Conservation (phyloP, 768 basidiomycete species). For the Leucogyrophana mollusca region DNA sequence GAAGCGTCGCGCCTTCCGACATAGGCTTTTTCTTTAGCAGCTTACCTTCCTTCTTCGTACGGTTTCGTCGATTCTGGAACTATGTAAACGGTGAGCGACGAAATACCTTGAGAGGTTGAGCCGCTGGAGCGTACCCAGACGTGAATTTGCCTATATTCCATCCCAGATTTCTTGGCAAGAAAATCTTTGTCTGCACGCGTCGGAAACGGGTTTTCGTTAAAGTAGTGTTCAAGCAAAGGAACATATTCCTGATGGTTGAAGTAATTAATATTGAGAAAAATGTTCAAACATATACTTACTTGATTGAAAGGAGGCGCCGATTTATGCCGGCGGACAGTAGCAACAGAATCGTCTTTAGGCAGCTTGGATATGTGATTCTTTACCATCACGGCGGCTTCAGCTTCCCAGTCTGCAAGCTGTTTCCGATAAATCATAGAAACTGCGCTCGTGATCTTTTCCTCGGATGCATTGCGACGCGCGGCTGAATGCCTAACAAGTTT, state of each 20-base stretch:
- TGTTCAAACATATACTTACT: not conserved
- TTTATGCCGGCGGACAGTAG: too few species aligned
- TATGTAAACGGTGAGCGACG: conserved; percentile 12
- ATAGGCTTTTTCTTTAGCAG: conserved; percentile 24
- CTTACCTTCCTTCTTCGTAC: conserved; percentile 26
- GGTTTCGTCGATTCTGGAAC: conserved; percentile 54
- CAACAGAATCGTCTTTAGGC: too few species aligned
- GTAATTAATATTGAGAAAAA: not conserved
- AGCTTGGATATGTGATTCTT: too few species aligned
- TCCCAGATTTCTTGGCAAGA: conserved; percentile 42
- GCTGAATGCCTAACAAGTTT: not conserved
- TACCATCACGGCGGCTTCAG: not conserved
- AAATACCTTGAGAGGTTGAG: not conserved
- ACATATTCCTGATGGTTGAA: conserved; percentile 53
- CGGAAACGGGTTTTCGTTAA: conserved; percentile 47
- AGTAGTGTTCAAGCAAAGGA: conserved; percentile 47
- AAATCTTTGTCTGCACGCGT: conserved; percentile 35
- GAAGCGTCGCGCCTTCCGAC: conserved; percentile 16
- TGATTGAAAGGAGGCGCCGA: not conserved
- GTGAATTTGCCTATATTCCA: conserved; percentile 48
- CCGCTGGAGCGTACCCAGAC: conserved; percentile 1
- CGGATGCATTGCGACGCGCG: not conserved
- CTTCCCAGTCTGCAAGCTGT: not conserved
- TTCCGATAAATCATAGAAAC: not conserved
- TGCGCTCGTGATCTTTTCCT: rapidly evolving